Conservation (phyloP, 2,329 filamentous ascomycete species). For the Pseudocercospora vitis region DNA sequence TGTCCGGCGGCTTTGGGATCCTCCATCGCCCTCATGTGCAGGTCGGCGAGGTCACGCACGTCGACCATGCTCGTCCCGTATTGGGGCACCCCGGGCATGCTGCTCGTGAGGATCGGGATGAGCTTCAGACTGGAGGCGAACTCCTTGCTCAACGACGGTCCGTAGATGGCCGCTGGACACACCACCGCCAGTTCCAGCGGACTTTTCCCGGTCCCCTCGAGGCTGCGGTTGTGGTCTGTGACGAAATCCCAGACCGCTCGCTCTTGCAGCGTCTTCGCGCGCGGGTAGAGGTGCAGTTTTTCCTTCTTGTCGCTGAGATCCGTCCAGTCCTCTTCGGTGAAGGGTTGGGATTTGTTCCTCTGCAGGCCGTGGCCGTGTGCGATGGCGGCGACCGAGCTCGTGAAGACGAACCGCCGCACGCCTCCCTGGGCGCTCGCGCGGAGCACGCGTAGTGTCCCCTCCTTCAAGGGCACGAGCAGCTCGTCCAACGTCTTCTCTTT, state of each 20-base stretch:
- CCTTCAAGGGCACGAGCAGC: conserved; percentile 14
- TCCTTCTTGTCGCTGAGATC: conserved; percentile 22
- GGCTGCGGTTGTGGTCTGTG: not conserved
- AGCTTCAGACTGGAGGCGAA: conserved; percentile 22
- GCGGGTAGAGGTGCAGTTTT: conserved; percentile 23
- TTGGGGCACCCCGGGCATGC: conserved; percentile 20
- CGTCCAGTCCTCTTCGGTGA: conserved; percentile 24
- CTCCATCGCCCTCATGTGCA: conserved; percentile 19
- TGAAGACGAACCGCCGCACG: conserved; percentile 20
- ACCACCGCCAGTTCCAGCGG: conserved; percentile 18
- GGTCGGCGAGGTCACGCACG: conserved; percentile 17
- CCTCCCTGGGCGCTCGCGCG: conserved; percentile 15
- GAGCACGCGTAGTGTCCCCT: conserved; percentile 18
- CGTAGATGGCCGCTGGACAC: conserved; percentile 20
- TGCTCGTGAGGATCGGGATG: conserved; percentile 16
- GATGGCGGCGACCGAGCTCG: conserved; percentile 20
- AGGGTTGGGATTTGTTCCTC: conserved; percentile 17
- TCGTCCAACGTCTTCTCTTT: conserved; percentile 23
- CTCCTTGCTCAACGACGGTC: conserved; percentile 19
- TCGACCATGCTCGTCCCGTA: conserved; percentile 24
- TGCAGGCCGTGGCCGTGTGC: conserved; percentile 21
- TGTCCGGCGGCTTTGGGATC: conserved; percentile 14
- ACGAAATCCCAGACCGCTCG: conserved; percentile 22
- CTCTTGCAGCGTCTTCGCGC: conserved; percentile 24
- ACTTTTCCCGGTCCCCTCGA: conserved; percentile 1